A percentile compares a stretch with the other conserved stretches of the same genome.
Conservation (phyloP, 2,329 filamentous ascomycete genomes). For the Colletotrichum gloeosporioides region DNA sequence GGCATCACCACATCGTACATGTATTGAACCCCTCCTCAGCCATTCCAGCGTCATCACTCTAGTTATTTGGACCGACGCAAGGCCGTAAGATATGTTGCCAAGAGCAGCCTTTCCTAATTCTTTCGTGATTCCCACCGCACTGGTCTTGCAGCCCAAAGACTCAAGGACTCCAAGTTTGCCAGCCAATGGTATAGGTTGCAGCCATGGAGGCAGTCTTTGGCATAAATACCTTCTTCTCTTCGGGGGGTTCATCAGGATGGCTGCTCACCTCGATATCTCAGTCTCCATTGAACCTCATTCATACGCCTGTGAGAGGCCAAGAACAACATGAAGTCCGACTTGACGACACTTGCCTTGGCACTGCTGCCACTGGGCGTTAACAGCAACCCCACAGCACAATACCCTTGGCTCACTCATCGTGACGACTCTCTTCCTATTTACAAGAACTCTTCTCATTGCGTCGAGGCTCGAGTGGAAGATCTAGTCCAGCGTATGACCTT, state of each 20-base stretch:
- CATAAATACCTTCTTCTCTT: not conserved
- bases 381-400: not conserved
- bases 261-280: not conserved
- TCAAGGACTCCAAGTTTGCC: not conserved
- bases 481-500: conserved; percentile 50
- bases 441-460: conserved; percentile 39
- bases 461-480: conserved; percentile 53
- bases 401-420: not conserved
- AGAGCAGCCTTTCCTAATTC: not conserved
- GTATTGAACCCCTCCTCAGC: not conserved
- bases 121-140: not conserved
- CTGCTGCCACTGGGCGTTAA: not conserved
- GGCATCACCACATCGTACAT: not conserved
- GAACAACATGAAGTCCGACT: not conserved
- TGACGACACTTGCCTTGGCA: not conserved
- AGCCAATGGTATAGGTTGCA: not conserved
- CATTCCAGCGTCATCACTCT: not conserved
- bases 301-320: not conserved
- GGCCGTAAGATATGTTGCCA: conserved; percentile 3
- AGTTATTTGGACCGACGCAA: conserved; percentile 8
- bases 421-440: conserved; percentile 17
- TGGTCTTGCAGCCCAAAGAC: not conserved
- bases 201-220: not conserved
- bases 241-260: not conserved
- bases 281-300: not conserved